These are phyloP conservation scores for Pythium apleroticum DNA, from an alignment of 352 stramenopile genomes.

Conservation along the genomic window DNA sequence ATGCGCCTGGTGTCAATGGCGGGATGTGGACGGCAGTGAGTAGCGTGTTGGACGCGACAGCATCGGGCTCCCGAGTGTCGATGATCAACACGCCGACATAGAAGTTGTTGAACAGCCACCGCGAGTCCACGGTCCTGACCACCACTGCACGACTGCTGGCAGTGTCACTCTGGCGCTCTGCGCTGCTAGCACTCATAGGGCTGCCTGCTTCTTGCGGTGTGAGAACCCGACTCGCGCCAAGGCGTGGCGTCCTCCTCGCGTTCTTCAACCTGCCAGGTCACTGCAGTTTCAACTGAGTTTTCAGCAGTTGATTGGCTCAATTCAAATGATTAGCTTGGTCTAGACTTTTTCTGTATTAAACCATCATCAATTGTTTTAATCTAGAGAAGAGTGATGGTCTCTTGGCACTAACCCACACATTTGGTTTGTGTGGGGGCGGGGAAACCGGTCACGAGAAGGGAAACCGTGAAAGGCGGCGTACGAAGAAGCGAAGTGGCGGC, in stretches of 20 bases:
- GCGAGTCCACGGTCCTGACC: slow-evolving; percentile 37
- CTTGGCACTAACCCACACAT: slow-evolving; percentile 2
- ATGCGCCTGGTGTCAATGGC: slow-evolving; percentile 15
- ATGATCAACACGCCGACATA: slow-evolving; percentile 60
- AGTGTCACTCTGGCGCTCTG: background rate
- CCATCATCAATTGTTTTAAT: slow-evolving; percentile 6
- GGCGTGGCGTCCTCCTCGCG: background rate
- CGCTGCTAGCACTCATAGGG: background rate
- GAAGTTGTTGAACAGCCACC: slow-evolving; percentile 80
- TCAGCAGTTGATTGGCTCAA: slow-evolving; percentile 11
- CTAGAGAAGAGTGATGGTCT: slow-evolving; percentile 11
- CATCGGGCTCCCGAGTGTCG: slow-evolving; percentile 41
- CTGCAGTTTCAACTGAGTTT: slow-evolving; percentile 1
- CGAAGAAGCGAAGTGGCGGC: slow-evolving; percentile 2
- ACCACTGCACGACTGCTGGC: slow-evolving; percentile 1
- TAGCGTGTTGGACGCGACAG: slow-evolving; percentile 42
- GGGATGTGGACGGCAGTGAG: slow-evolving; percentile 55
- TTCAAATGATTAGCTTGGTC: background rate
- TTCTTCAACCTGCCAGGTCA: background rate
- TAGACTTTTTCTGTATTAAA: slow-evolving; percentile 8
- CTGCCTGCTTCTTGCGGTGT: background rate
- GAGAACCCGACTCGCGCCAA: background rate
- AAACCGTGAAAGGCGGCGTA: slow-evolving; percentile 19
- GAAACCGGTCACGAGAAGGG: slow-evolving; percentile 6
- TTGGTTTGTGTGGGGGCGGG: slow-evolving; percentile 13